phyloP scores from a whole-genome alignment of 225 moss, liverwort and hornwort genomes.

The Thuidium tamariscinum region DNA sequence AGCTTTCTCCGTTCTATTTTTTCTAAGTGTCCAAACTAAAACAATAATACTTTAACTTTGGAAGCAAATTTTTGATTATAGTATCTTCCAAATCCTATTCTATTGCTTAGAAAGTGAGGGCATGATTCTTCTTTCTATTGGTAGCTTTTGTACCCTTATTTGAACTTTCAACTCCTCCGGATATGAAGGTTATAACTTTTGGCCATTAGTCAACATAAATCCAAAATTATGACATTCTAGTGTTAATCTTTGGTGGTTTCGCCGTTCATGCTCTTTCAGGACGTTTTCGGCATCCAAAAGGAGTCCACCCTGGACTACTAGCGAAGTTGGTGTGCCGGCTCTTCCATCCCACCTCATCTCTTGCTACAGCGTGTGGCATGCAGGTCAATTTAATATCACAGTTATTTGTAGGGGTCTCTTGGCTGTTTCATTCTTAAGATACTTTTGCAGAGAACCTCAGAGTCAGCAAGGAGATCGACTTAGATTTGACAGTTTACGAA shows the following conservation, averaged over 20 bases:
- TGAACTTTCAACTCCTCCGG: neutral
- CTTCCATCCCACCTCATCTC: conserved; percentile 95
- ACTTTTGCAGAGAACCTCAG: neutral
- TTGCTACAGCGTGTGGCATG: conserved; percentile 98
- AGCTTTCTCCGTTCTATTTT: neutral
- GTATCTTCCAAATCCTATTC: neutral
- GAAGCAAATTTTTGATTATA: neutral
- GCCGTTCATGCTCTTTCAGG: conserved; percentile 28
- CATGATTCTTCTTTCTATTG: neutral
- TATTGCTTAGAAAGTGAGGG: too few relatives aligned
- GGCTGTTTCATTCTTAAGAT: neutral
- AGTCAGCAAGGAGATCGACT: neutral
- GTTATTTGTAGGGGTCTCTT: neutral
- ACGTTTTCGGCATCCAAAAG: conserved; percentile 84
- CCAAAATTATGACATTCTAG: neutral
- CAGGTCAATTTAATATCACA: conserved; percentile 37
- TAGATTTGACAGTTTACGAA: neutral
- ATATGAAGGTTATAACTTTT: neutral
- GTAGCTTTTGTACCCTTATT: neutral
- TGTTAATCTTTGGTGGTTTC: neutral
- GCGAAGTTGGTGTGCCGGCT: conserved; percentile 75
- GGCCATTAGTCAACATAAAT: neutral
- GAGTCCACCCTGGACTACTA: conserved; percentile 65
- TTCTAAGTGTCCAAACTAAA: neutral
- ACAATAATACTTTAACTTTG: neutral